These are phyloP conservation scores for Hamigera avellanea DNA, from an alignment of 495 filamentous ascomycete species.

Conservation along the genomic window DNA sequence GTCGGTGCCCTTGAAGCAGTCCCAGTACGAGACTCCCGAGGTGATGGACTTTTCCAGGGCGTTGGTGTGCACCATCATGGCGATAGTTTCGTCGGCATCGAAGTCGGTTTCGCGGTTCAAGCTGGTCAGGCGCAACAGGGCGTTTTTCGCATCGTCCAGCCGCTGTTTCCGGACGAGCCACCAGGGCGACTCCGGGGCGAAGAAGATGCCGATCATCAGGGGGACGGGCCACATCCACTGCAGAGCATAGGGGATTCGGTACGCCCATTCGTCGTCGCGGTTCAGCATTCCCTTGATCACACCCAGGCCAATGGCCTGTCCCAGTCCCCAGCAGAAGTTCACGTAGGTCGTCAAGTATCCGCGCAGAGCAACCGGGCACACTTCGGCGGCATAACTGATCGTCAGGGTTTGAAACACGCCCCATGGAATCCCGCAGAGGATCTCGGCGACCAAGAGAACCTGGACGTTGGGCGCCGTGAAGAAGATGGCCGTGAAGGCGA, in stretches of 20 bases:
- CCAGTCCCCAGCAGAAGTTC: constrained; percentile 65
- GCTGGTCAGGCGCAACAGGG: constrained; percentile 43
- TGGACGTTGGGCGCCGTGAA: constrained; percentile 54
- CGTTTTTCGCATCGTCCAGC: constrained; percentile 30
- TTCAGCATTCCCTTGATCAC: not conserved
- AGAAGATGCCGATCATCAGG: constrained; percentile 49
- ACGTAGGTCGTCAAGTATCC: constrained; percentile 61
- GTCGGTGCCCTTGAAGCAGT: constrained; percentile 53
- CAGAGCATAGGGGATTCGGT: constrained; percentile 58
- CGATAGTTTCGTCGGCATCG: constrained; percentile 48
- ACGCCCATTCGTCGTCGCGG: constrained; percentile 17
- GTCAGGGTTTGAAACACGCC: constrained; percentile 63
- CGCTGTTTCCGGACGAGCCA: constrained; percentile 49
- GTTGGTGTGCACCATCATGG: constrained; percentile 60
- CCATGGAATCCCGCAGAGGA: constrained; percentile 63
- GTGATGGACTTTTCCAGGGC: constrained; percentile 48
- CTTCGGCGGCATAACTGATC: constrained; percentile 62
- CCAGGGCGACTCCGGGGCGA: constrained; percentile 69
- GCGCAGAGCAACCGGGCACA: constrained; percentile 55
- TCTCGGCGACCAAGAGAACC: constrained; percentile 52
- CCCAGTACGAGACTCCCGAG: constrained; percentile 39
- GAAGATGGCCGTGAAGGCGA: constrained; percentile 53
- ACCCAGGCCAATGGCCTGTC: constrained; percentile 46
- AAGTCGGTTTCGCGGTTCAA: constrained; percentile 38
- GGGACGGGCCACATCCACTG: constrained; percentile 60